Base-by-base conservation (phyloP, 2,329 filamentous ascomycete species). In the Phialophora tarda region DNA sequence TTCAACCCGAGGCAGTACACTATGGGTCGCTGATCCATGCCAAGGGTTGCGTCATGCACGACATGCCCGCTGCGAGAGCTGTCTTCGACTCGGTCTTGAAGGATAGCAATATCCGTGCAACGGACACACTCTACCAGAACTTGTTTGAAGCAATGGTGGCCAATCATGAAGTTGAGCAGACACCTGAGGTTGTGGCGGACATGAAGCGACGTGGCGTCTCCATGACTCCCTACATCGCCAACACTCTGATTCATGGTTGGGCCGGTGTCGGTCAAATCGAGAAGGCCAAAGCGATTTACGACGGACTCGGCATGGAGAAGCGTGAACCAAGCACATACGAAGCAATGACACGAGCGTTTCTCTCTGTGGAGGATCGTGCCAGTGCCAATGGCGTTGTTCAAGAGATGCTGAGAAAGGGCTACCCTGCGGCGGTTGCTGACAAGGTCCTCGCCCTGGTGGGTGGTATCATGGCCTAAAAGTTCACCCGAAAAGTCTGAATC, bases 271-370 rank as follows among this genome's bases (percentile, higher is more conserved):
- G 90, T 79, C 86, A 96, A 70, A 91, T 98, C 53, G 80, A 82
- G 67, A 93, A 92, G 78, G 91, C 93, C 21, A 88, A 89, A 75
- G 81, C 85, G 26, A 88, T 97, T 68, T 99, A 96, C 76, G 85
- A 91, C 66, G 84, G 86, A n/a, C 89, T 99, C 3, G 86, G 89
- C 8, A 85, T 87, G 30, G 86, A 88, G 62, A 93, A 89, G 81
- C 89, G 95, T 64, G 95, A 99, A 82, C 95, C 95, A 3, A 97
- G 93, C 82, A 99, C 95, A 4, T 99, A 99, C 78, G 95, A 99
- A 81, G 93, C 94, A 48, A 99, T 99, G 95, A 97, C 93, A 4
- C 87, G 95, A 54, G 95, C 95, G 0, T 97, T 90, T 80, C 86
- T 99, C 62, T 88, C 92, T 11, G 90, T 90, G 3, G 92, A 96